Evolutionary conservation across 306 rosid species (phyloP), one percentile per base, ranked within the genome.

Genomic region (Vigna radiata): DNA sequence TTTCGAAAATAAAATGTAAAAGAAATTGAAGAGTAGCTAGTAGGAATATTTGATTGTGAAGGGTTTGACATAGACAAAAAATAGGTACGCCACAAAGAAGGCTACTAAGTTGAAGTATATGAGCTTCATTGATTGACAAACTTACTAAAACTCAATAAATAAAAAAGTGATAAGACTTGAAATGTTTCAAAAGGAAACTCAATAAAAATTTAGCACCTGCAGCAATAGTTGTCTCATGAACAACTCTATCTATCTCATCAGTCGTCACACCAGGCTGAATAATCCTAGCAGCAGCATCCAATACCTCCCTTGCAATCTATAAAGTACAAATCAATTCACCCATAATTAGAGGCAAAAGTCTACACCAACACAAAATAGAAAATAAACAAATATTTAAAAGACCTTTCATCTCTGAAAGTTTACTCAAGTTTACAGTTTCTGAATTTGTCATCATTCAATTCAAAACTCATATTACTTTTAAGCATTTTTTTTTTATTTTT

Each of bases 161-260:
- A 66, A 49, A 37, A 39, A 52, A 13, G 44, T 54, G 63, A 31
- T 13, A 54, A 39, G 37, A 14, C 46, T 31, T 61, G 4, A 9
- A 63, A 16, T 48, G 16, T 21, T 75, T 49, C 11, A 41, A 77
- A 76, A 37, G 36, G 10, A 67, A 31, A 73, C 52, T 61, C 73
- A 3, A 12, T 25, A 75, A 72, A 75, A 56, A 36, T 36, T 66
- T 48, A 79, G 59, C 85, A 92, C 99, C 99, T 48, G 93, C 97
- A 70, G 89, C 96, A 59, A 92, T 81, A 63, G 97, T 95, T 66
- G 97, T 91, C 73, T 95, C 99, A 52, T 95, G 97, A 82, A 92
- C 97, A 55, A 95, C 96, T 77, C 83, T 85, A 76, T 95, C 97
- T 81, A 95, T 91, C 82, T 95, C 99, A 85, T 95, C 97, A 70